Percentiles rank a stretch among this genome's conserved stretches.
phyloP scores from a whole-genome alignment of 768 basidiomycete species.

The Russula virescens region DNA sequence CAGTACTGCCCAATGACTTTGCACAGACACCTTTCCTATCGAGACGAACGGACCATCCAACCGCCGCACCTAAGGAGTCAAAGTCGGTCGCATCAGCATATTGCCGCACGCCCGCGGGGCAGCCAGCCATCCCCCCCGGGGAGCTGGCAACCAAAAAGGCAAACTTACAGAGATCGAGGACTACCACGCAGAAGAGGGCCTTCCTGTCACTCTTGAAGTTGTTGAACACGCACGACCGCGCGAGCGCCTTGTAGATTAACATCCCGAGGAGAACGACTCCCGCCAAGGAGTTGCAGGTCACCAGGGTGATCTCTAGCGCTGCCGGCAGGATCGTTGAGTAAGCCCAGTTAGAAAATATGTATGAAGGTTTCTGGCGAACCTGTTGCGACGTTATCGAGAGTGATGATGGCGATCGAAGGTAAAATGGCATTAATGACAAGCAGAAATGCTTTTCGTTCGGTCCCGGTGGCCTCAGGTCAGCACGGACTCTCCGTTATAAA shows the following conservation, averaged over 20 bases:
- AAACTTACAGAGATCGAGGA: constrained; percentile 8
- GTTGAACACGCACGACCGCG: constrained; percentile 10
- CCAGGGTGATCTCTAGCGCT: constrained; percentile 6
- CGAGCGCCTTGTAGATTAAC: constrained; percentile 6
- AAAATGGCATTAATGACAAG: constrained; percentile 11
- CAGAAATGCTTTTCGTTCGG: constrained; percentile 7
- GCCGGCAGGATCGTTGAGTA: too few species aligned
- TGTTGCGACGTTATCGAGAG: not conserved
- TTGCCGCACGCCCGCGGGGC: too few species aligned
- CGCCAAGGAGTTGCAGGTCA: constrained; percentile 2
- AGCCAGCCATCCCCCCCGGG: too few species aligned
- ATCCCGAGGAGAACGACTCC: not conserved
- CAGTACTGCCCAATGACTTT: not conserved
- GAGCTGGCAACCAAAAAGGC: not conserved
- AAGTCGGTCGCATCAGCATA: not conserved
- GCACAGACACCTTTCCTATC: constrained; percentile 3
- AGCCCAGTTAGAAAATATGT: too few species aligned
- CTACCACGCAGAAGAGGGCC: not conserved
- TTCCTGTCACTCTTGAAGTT: not conserved
- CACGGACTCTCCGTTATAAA: too few species aligned
- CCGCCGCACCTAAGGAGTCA: not conserved
- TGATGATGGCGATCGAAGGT: not conserved
- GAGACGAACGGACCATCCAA: constrained; percentile 10
- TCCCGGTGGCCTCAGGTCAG: too few species aligned
- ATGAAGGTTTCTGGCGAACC: too few species aligned